Conservation (phyloP, 495 filamentous ascomycete species). For the Xylaria grammica region DNA sequence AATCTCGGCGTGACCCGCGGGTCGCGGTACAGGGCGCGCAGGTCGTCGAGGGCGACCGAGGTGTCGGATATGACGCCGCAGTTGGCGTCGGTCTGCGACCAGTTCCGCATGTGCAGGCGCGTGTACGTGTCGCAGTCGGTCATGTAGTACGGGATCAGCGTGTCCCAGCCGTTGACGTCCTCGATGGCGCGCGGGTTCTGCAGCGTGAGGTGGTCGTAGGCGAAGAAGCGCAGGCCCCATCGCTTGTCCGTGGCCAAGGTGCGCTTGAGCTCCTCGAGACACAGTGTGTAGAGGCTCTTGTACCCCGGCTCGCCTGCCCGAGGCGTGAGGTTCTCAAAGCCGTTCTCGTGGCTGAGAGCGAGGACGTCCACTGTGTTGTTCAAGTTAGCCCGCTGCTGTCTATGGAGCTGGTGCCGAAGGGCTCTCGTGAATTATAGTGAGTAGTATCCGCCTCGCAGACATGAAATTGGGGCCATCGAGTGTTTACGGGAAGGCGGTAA, state of each 20-base stretch:
- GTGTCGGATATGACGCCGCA: slow-evolving; percentile 62
- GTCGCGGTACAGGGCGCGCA: slow-evolving; percentile 54
- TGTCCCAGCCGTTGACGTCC: slow-evolving; percentile 64
- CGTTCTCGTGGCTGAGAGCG: slow-evolving; percentile 52
- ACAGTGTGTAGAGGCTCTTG: slow-evolving; percentile 56
- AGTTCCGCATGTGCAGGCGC: slow-evolving; percentile 57
- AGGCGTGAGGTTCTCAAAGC: slow-evolving; percentile 34
- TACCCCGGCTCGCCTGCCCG: slow-evolving; percentile 46
- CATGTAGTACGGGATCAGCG: slow-evolving; percentile 65
- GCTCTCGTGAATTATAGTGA: background rate
- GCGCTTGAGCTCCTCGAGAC: slow-evolving; percentile 47
- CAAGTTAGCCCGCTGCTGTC: background rate
- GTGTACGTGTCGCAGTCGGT: slow-evolving; percentile 66
- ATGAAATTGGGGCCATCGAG: too few relatives aligned
- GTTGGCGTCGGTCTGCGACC: slow-evolving; percentile 48
- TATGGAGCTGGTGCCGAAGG: background rate
- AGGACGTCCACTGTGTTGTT: slow-evolving; percentile 52
- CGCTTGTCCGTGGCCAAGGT: slow-evolving; percentile 34
- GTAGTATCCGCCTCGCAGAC: too few relatives aligned
- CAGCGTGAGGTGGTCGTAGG: slow-evolving; percentile 64
- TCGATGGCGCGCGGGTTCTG: slow-evolving; percentile 60
- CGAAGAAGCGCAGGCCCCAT: slow-evolving; percentile 61
- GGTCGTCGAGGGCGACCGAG: slow-evolving; percentile 48
- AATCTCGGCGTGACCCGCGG: slow-evolving; percentile 38
- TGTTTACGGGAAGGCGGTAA: background rate